Percentiles rank a stretch among this genome's conserved stretches.
phyloP scores from a whole-genome alignment of 2,329 filamentous ascomycete species.

The Hymenoscyphus scutula region DNA sequence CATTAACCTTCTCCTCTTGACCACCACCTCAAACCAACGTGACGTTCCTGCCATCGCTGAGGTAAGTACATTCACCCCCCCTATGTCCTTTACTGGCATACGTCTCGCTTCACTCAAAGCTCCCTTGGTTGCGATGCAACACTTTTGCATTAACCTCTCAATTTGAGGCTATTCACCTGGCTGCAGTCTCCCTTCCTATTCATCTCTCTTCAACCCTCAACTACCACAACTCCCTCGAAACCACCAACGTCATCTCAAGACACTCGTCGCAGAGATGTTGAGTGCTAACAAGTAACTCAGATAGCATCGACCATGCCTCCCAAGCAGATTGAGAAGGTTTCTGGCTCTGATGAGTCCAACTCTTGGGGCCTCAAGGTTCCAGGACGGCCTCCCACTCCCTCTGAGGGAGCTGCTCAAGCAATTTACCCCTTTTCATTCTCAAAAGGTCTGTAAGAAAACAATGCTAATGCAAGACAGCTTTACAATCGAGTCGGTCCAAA shows the following conservation, averaged over 20 bases:
- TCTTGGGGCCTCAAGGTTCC: slow-evolving; percentile 29
- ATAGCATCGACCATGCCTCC: neutral
- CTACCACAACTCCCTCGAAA: neutral
- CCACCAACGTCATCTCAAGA: neutral
- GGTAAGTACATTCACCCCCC: neutral
- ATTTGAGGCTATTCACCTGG: neutral
- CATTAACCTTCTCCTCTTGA: neutral
- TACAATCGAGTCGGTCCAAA: slow-evolving; percentile 21
- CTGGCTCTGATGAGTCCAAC: neutral
- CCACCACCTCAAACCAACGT: neutral
- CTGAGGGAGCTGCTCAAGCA: slow-evolving; percentile 31
- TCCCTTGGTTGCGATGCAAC: neutral
- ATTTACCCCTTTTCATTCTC: neutral
- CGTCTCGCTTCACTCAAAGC: neutral
- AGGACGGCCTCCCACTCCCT: slow-evolving; percentile 29
- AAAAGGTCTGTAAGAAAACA: neutral
- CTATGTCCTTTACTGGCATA: neutral
- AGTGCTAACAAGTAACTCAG: neutral
- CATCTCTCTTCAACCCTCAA: neutral
- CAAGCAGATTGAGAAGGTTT: neutral
- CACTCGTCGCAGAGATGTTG: neutral
- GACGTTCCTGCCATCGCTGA: neutral
- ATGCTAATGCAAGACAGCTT: slow-evolving; percentile 11
- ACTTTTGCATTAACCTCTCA: neutral
- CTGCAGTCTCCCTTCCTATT: neutral